A percentile compares a stretch with the other conserved stretches of the same genome.
These are phyloP conservation scores for Pseudogymnoascus sp. DNA, from an alignment of 2,329 filamentous ascomycete species.

Conservation along the genomic window DNA sequence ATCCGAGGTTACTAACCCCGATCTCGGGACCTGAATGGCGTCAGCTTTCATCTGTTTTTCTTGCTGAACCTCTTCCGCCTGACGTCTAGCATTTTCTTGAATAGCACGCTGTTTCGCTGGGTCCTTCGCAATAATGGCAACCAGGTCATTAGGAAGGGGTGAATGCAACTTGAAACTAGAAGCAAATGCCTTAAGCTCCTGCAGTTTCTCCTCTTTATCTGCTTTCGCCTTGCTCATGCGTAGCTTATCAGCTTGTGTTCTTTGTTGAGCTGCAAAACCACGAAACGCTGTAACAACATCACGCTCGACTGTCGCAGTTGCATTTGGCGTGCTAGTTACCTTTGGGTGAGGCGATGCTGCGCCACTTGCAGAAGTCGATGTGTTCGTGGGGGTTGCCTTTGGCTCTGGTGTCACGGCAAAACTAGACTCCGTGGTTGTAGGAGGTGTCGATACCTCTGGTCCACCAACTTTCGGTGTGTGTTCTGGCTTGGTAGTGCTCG, in stretches of 20 bases:
- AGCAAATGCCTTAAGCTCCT: constrained; percentile 91
- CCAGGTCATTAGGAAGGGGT: constrained; percentile 81
- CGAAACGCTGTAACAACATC: constrained; percentile 58
- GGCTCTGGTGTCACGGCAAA: constrained; percentile 14
- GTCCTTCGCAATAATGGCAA: constrained; percentile 93
- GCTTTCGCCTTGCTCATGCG: constrained; percentile 51
- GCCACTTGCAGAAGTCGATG: constrained; percentile 29
- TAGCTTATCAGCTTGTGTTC: constrained; percentile 46
- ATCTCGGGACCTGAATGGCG: constrained; percentile 23
- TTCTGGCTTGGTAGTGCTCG: constrained; percentile 16
- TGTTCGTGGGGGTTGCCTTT: constrained; percentile 26
- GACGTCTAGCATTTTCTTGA: constrained; percentile 74
- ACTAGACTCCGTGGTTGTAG: constrained; percentile 23
- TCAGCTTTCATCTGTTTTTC: constrained; percentile 35
- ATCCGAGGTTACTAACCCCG: constrained; percentile 27
- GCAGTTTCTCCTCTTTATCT: constrained; percentile 88
- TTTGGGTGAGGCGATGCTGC: constrained; percentile 23
- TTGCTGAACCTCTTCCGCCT: constrained; percentile 50
- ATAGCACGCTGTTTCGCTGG: constrained; percentile 91
- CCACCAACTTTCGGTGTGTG: constrained; percentile 12
- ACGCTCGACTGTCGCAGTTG: constrained; percentile 51
- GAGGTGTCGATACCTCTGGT: constrained; percentile 22
- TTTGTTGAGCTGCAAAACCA: constrained; percentile 51
- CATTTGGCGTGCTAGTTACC: constrained; percentile 38
- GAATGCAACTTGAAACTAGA: constrained; percentile 90